Percentiles rank a stretch among this genome's conserved stretches.
Evolutionary conservation across 2,329 filamentous ascomycete species (phyloP).

Genomic region (Colletotrichum sp.): DNA sequence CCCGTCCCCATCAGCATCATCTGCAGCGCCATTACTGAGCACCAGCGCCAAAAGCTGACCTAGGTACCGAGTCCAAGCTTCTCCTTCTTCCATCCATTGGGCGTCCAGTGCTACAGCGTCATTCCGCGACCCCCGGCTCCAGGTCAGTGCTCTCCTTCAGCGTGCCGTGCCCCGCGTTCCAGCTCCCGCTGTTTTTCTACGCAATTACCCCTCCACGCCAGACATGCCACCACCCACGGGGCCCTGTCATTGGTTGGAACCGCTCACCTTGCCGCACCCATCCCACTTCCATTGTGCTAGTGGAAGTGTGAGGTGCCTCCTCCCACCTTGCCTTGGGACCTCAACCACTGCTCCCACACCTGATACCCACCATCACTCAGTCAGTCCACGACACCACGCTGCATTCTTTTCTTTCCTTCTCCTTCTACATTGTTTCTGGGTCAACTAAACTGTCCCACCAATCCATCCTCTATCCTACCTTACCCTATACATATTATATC

Average conservation of each 20-base stretch:
- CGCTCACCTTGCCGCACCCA: background rate
- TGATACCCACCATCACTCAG: background rate
- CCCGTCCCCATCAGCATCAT: background rate
- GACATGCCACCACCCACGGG: conserved; percentile 9
- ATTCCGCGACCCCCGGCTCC: background rate
- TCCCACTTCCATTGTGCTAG: background rate
- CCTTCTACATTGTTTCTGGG: background rate
- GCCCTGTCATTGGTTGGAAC: conserved; percentile 5
- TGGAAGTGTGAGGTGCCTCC: background rate
- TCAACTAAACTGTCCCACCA: background rate
- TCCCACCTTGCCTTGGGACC: background rate
- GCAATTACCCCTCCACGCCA: conserved; percentile 20
- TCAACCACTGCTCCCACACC: background rate
- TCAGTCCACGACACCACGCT: conserved; percentile 7
- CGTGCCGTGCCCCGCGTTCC: conserved; percentile 8
- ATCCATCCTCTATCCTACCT: background rate
- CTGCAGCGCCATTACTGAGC: background rate
- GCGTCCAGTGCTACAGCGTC: background rate
- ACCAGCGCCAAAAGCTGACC: background rate
- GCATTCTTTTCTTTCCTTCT: background rate
- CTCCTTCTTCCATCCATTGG: too few species aligned
- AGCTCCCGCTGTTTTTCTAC: background rate
- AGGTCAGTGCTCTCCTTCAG: conserved; percentile 10
- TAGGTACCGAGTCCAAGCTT: too few species aligned
- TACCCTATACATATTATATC: background rate